Evolutionary conservation across 768 basidiomycete species (phyloP).

Genomic region (Podaxis carcinomalis): DNA sequence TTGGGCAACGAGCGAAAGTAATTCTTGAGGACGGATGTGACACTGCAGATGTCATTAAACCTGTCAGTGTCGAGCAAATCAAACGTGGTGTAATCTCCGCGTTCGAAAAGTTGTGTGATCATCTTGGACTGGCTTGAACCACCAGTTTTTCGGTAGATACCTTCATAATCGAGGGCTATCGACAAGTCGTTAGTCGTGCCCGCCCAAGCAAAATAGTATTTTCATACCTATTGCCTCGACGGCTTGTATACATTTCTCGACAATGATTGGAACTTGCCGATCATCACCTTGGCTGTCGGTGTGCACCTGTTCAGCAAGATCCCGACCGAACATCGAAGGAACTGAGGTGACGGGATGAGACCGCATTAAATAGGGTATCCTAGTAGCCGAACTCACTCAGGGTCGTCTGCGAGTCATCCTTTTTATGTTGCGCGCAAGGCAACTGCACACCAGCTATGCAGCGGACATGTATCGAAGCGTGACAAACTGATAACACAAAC

Average conservation of each 20-base stretch:
- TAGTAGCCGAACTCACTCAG: slow-evolving; percentile 30
- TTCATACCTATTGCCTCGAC: slow-evolving; percentile 80
- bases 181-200: background rate
- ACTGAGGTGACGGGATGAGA: slow-evolving; percentile 35
- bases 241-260: slow-evolving; percentile 94
- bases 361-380: background rate
- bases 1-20: slow-evolving; percentile 93
- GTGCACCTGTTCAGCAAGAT: slow-evolving; percentile 78
- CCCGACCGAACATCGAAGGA: slow-evolving; percentile 91
- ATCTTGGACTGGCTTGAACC: slow-evolving; percentile 88
- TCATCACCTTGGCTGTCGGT: slow-evolving; percentile 58
- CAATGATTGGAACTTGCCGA: slow-evolving; percentile 76
- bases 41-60: slow-evolving; percentile 96
- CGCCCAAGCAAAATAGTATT: background rate
- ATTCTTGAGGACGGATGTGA: slow-evolving; percentile 94
- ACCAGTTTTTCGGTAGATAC: slow-evolving; percentile 97
- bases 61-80: slow-evolving; percentile 82
- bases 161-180: slow-evolving; percentile 90
- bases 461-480: slow-evolving; percentile 81
- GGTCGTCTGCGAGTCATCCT: slow-evolving; percentile 31
- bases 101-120: slow-evolving; percentile 93
- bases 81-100: slow-evolving; percentile 85
- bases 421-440: slow-evolving; percentile 56
- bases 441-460: slow-evolving; percentile 68
- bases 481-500: slow-evolving; percentile 55